Base-by-base conservation (phyloP, 1,284 basidiomycete genomes). In the Ceratobasidium sp. region DNA sequence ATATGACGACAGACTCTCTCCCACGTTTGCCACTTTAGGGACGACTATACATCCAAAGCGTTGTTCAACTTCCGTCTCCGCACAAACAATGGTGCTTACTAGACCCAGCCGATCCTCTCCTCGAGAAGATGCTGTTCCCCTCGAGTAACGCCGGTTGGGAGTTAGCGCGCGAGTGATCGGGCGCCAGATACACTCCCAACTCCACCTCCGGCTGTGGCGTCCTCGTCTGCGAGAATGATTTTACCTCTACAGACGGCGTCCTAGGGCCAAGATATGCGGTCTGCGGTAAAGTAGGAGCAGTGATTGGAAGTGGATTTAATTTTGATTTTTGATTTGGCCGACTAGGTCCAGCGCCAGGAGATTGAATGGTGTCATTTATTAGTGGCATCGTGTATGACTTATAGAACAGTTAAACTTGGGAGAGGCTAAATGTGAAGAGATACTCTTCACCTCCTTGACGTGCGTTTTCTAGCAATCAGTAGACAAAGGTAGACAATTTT, bases 151-250 rank as follows among this genome's bases (percentile, higher is more conserved):
- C n/a, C n/a, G n/a, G n/a, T n/a, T n/a, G n/a, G n/a, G n/a, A n/a
- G 60, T 24, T 44, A 4, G 6, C 24, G 8, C 14, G 4, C 27
- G 8, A 4, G n/a, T 27, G 19, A 8, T 19, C 17, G 2, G 60
- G 44, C 4, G 15, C 24, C 1, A 67, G 33, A 44, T 50, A 67
- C 19, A 56, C n/a, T n/a, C 65, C 51, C 22, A 67, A 36, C 36
- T 67, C 65, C 4, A 56, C n/a, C 17, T 67, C 50, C 17, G 54
- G 48, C 14, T 67, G 14, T 29, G 41, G 6, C 31, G 50, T 67
- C 6, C 14, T 14, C 33, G 65, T 8, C 5, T 51, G 65, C 19
- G 65, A 54, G 19, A 51, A 51, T n/a, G 65, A 54, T 19, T 51
- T 5, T 27, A 33, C 8, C 6, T 36, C 50, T 17, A 56, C 29